Percentiles rank a stretch among this genome's conserved stretches.
Conservation (phyloP, 345 rosid species). For the Eucalyptus urophylla region DNA sequence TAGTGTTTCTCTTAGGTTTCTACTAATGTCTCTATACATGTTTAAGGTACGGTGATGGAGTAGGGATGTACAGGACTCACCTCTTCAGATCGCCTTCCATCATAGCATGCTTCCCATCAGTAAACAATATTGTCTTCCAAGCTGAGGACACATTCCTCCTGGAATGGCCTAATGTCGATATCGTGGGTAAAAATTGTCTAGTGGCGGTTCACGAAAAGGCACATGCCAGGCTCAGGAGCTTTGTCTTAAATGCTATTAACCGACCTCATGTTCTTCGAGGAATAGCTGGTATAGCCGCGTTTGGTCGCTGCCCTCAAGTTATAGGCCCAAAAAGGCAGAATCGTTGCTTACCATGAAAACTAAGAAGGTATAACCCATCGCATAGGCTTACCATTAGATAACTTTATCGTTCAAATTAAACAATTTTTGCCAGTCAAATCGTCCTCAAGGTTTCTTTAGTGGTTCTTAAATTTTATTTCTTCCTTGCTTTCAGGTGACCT, state of each 20-base stretch:
- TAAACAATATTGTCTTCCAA: constrained; percentile 4
- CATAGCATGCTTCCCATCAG: constrained; percentile 18
- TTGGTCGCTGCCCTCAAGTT: constrained; percentile 13
- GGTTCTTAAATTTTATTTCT: not conserved
- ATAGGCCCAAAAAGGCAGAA: constrained; percentile 12
- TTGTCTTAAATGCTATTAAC: constrained; percentile 6
- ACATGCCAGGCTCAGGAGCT: constrained; percentile 8
- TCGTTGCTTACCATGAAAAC: constrained; percentile 2
- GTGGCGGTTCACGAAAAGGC: too few species aligned
- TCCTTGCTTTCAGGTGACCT: constrained; percentile 5
- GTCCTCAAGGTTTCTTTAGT: not conserved
- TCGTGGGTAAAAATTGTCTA: not conserved
- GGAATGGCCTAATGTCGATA: constrained; percentile 9
- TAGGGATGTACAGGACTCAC: constrained; percentile 12
- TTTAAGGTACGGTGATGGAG: constrained; percentile 25
- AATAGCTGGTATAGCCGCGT: constrained; percentile 16
- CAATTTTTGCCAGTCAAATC: not conserved
- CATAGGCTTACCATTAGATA: too few species aligned
- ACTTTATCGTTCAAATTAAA: not conserved
- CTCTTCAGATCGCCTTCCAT: constrained; percentile 18
- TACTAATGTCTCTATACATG: not conserved
- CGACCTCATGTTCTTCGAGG: constrained; percentile 12
- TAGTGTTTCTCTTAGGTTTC: not conserved
- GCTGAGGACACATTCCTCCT: not conserved
- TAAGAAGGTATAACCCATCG: constrained; percentile 1